Percentiles rank a stretch among this genome's conserved stretches.
phyloP scores from a whole-genome alignment of 306 rosid genomes.

The Gleditsia sinensis region DNA sequence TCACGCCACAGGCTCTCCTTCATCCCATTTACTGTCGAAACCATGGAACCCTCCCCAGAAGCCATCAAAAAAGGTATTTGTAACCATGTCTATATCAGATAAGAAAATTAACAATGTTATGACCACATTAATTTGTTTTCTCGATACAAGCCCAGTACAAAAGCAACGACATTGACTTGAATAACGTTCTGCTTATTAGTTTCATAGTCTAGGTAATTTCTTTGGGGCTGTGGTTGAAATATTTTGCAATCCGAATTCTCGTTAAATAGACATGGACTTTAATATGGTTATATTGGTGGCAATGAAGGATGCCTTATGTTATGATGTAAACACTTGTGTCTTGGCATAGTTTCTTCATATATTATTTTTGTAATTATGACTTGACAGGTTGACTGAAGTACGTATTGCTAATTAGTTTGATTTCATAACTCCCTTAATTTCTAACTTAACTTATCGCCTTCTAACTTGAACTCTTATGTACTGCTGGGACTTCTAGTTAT shows the following conservation, averaged over 20 bases:
- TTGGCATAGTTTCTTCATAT: background rate
- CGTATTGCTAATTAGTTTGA: background rate
- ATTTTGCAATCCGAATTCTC: background rate
- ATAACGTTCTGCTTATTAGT: background rate
- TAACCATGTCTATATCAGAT: background rate
- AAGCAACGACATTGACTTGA: background rate
- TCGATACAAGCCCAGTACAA: background rate
- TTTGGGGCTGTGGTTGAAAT: background rate
- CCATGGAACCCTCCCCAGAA: slow-evolving; percentile 86
- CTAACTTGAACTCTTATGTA: slow-evolving; percentile 14
- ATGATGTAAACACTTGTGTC: background rate
- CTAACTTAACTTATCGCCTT: background rate
- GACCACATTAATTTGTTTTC: background rate
- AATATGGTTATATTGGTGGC: background rate
- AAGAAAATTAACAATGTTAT: background rate
- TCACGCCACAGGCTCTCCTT: slow-evolving; percentile 89
- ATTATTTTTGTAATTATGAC: background rate
- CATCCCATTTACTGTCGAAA: slow-evolving; percentile 64
- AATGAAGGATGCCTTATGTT: background rate
- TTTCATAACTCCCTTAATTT: background rate
- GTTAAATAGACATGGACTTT: background rate
- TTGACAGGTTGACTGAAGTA: too few relatives aligned
- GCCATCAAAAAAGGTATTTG: slow-evolving; percentile 70
- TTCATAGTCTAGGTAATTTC: background rate
- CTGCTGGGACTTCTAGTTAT: slow-evolving; percentile 49